Evolutionary conservation across 192 early-diverging fungal species (phyloP).

Genomic region (Coemansia sp.): DNA sequence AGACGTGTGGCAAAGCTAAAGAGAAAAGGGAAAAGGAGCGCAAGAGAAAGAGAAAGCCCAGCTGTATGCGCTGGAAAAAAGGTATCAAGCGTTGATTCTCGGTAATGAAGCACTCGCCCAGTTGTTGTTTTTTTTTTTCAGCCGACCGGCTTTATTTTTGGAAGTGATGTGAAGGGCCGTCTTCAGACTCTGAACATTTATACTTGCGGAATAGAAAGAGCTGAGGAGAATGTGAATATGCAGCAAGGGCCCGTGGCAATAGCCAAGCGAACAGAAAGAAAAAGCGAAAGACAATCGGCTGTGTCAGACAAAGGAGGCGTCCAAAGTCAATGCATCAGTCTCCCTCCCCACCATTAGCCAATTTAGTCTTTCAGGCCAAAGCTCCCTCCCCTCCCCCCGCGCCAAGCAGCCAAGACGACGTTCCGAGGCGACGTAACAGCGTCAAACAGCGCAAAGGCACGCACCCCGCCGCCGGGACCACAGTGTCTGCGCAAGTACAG

Average conservation of each 20-base stretch:
- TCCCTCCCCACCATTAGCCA: neutral
- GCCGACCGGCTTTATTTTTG: neutral
- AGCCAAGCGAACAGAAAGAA: neutral
- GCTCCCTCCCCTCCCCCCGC: slow-evolving; percentile 9
- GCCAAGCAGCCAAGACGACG: slow-evolving; percentile 39
- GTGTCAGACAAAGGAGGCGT: neutral
- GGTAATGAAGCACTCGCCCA: neutral
- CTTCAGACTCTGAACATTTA: neutral
- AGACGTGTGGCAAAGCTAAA: neutral
- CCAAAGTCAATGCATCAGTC: neutral
- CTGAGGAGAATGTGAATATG: neutral
- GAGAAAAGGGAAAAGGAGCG: neutral
- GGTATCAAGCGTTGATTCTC: neutral
- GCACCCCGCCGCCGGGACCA: slow-evolving; percentile 16
- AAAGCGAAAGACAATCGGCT: neutral
- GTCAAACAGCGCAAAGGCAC: slow-evolving; percentile 46
- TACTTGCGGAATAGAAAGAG: neutral
- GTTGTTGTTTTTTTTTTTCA: neutral
- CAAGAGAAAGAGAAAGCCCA: neutral
- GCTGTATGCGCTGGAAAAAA: neutral
- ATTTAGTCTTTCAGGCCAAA: neutral
- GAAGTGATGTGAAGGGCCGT: neutral
- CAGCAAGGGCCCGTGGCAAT: neutral
- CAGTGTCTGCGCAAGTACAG: slow-evolving; percentile 60
- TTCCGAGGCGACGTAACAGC: slow-evolving; percentile 46